Evolutionary conservation across 768 basidiomycete species (phyloP), one percentile per base, ranked within the genome.

Genomic region (Chalciporus chontae): DNA sequence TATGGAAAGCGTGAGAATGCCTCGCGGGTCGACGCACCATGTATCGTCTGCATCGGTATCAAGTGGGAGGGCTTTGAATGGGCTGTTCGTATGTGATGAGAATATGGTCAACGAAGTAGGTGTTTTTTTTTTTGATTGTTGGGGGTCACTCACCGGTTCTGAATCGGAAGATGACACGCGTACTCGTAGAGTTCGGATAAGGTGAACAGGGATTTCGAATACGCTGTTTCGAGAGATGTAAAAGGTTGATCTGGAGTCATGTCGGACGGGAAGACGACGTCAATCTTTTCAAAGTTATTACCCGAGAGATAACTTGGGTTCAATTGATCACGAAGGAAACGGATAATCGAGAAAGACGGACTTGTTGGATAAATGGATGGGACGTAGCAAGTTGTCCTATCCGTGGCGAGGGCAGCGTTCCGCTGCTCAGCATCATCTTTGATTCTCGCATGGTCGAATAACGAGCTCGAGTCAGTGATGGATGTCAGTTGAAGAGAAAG

Each of bases 1-100:
- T 5, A 83, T 71, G 21, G 71, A 78, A 17, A 87, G 62, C 0
- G 81, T 81, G 51, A 89, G 64, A 39, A 81, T 55, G 4, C 83
- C 81, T 15, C 83, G 77, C 3, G 75, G 71, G 57, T 88, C 85
- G 48, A 87, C 71, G 58, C 83, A 85, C 87, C 88, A 90, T 2
- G 73, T 74, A 52, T 87, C 85, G 26, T 81, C 77, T 5, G 61
- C 55, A 21, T 61, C 58, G 21, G 65, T 55, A 4, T 60, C 50
- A 50, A 63, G 40, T 8, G 63, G 60, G 24, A 78, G 50, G 34
- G 73, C 67, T 26, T 73, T 65, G 37, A 78, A 55, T 4, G 60
- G 55, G 24, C 78, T 80, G 41, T 27, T 21, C 21, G 21, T 21
- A 21, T 21, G 21, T 21, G 4, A 21, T 21, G 21, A 21, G 21